Percentiles rank a stretch among this genome's conserved stretches.
These are phyloP conservation scores for Aphanomyces astaci DNA, from an alignment of 352 stramenopile genomes.

Conservation along the genomic window DNA sequence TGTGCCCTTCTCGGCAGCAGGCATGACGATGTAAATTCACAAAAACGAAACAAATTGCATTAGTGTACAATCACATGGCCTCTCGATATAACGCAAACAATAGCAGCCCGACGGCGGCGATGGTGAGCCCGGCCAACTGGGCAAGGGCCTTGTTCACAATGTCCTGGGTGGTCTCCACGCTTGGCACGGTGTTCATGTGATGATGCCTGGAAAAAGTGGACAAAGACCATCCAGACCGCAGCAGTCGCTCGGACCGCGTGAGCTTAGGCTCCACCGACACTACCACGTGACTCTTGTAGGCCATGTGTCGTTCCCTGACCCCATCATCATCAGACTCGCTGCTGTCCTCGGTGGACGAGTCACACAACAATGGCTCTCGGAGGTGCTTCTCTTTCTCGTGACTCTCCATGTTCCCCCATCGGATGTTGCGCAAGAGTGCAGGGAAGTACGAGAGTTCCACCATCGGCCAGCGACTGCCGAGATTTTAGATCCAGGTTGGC, in stretches of 20 bases:
- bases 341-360: conserved; percentile 19
- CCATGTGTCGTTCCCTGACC: not conserved
- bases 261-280: conserved; percentile 29
- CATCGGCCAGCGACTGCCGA: not conserved
- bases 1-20: conserved; percentile 38
- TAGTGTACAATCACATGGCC: conserved; percentile 8
- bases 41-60: not conserved
- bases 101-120: conserved; percentile 30
- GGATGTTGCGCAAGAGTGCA: conserved; percentile 5
- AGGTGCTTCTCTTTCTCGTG: conserved; percentile 13
- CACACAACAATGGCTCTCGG: not conserved
- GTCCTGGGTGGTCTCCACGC: conserved; percentile 33
- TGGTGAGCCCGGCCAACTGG: conserved; percentile 32
- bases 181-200: conserved; percentile 26
- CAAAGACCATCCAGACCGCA: not conserved
- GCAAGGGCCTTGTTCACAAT: conserved; percentile 33
- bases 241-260: conserved; percentile 23
- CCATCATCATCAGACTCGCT: conserved; percentile 5
- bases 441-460: conserved; percentile 11
- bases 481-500: not conserved
- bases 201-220: not conserved
- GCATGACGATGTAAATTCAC: not conserved
- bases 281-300: conserved; percentile 22
- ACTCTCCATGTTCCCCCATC: not conserved
- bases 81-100: conserved; percentile 34